Evolutionary conservation across 352 stramenopile genomes (phyloP).

Genomic region (Globisporangium rhizosaccharum): DNA sequence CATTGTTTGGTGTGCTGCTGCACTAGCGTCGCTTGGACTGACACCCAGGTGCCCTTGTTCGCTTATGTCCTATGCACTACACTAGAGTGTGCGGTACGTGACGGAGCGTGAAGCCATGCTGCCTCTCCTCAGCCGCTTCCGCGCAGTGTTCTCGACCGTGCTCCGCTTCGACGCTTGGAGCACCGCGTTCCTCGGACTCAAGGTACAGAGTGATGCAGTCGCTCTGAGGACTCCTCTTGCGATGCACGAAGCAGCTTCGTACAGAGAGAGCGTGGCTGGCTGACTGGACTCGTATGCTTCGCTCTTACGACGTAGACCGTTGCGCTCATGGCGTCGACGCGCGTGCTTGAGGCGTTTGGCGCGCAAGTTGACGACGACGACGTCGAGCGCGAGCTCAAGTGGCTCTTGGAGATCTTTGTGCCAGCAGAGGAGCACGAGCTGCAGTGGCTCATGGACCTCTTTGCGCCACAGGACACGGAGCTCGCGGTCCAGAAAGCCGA

Average conservation of each 20-base stretch:
- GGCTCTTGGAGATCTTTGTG: slow-evolving; percentile 49
- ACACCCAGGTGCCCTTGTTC: neutral
- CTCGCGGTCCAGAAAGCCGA: slow-evolving; percentile 24
- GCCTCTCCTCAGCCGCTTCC: slow-evolving; percentile 46
- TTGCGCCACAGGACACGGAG: slow-evolving; percentile 22
- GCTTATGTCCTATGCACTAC: neutral
- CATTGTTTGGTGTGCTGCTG: neutral
- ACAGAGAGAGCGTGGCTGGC: no score
- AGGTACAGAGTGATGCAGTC: slow-evolving; percentile 15
- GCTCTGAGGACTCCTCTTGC: neutral
- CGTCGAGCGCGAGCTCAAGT: slow-evolving; percentile 42
- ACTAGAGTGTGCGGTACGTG: slow-evolving; percentile 66
- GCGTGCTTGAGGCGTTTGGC: slow-evolving; percentile 61
- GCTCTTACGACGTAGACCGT: slow-evolving; percentile 26
- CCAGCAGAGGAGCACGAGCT: slow-evolving; percentile 22
- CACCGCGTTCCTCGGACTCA: slow-evolving; percentile 35
- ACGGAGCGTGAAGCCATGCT: slow-evolving; percentile 62
- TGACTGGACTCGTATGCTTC: neutral
- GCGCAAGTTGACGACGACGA: slow-evolving; percentile 27
- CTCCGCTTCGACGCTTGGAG: slow-evolving; percentile 48
- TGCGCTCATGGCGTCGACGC: slow-evolving; percentile 59
- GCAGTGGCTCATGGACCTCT: slow-evolving; percentile 58
- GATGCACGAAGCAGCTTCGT: neutral
- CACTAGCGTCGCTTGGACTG: neutral
- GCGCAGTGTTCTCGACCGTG: slow-evolving; percentile 40